Base-by-base conservation (phyloP, 2,329 filamentous ascomycete genomes). In the Microdochium nivale region DNA sequence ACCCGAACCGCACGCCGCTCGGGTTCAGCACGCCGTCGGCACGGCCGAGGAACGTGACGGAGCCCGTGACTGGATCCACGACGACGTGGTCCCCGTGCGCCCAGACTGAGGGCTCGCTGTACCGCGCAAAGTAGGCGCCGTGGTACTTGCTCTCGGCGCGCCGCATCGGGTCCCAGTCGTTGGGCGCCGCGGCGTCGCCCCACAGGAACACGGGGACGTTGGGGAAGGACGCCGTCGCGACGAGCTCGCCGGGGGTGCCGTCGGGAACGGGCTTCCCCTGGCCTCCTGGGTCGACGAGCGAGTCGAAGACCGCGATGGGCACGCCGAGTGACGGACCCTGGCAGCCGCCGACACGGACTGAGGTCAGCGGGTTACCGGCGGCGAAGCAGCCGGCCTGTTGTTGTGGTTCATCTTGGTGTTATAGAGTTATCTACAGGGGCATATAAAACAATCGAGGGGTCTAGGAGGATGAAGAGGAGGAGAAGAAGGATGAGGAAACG, bases 1-100 rank as follows among this genome's bases (percentile, higher is more conserved):
- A 87, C 0, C 88, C 89, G 60, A 94, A 95, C 0, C 88, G 77
- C 11, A 94, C 83, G 0, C 88, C 88, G 7, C 79, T 83, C 0
- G 88, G 88, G 62, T 94, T 94, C 49, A 94, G 69, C 2, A 94
- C 88, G 13, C 88, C 88, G 61, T 94, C 88, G 2, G 82, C 85
- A 1, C 87, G 76, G 1, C 87, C 87, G 0, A 88, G 75, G 58
- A 91, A 84, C 13, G 79, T 65, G 5, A 90, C 64, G 47, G 81
- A 78, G 7, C 81, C 78, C 1, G 87, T 91, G 3, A 69, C 57
- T 0, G 87, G 87, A 60, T 92, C 82, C 14, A 87, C 70, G 33
- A 79, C 77, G 60, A 88, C 83, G 64, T 91, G 92, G 62, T 94
- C 89, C 23, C 88, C 88, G 56, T 94, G 89, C 0, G 87, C 86